Evolutionary conservation across 345 rosid genomes (phyloP), one percentile per base, ranked within the genome.

Genomic region (Linum usitatissimum): DNA sequence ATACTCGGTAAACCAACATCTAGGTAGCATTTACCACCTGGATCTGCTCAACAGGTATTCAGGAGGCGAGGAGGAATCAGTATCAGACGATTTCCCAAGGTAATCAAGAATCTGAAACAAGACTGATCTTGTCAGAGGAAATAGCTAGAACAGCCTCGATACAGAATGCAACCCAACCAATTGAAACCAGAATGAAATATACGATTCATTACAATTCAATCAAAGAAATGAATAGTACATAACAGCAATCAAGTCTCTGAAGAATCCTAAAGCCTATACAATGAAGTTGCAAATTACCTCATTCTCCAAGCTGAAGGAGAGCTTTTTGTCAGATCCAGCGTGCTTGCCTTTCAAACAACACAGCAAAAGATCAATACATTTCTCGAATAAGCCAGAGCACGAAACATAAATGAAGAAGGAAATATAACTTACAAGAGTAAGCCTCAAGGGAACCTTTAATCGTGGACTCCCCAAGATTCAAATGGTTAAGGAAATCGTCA

Each of bases 31-130:
- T 65, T 60, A 49, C 73, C 39, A 90, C 99, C 94, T 93, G 85
- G 97, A 90, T 78, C 99, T 84, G 72, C 93, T 87, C 67, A 89
- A 78, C 58, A 92, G 71, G 62, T 70, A 84, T 68, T 92, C 96
- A 60, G 84, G 83, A 0, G 93, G 90, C 5, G 92, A 84, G n/a
- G 88, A 78, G 30, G 93, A 79, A 63, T 92, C 96, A 1, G 80
- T 74, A 61, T 85, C 96, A 3, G 83, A 84, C 65, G 95, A 92
- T 62, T 80, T 87, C 69, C 95, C 95, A 13, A 89, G 86, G 73
- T 81, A 83, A 71, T 89, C 91, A 55, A 92, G 91, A 63, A 93
- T 90, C 28, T 23, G 28, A 23, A 23, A 23, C 28, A 23, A 1
- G 28, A 23, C 28, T 23, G 28, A 23, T 23, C 28, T 23, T 23